Evolutionary conservation across 2,329 filamentous ascomycete species (phyloP), one percentile per base, ranked within the genome.

Genomic region (Paracamarosporium sp.): DNA sequence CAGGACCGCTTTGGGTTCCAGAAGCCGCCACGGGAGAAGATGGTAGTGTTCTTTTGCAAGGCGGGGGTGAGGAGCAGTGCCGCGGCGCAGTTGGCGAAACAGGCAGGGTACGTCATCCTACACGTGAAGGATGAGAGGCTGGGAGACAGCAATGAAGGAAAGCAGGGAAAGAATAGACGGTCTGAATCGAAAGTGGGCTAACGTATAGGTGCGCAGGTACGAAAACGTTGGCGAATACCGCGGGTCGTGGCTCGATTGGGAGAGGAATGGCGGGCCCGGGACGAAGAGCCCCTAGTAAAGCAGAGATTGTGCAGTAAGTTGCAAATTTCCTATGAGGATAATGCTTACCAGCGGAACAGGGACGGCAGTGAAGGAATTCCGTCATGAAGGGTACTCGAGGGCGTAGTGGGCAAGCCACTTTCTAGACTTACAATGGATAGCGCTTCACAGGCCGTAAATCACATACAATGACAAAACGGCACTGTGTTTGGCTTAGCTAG

Each of bases 241-340:
- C 2, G 91, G 90, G 1, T 91, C 88, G 72, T 93, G 89, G 89
- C 62, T 91, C 63, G 94, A 98, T 73, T 98, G 95, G 95, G 83
- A 83, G 62, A 85, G 79, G 70, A 88, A 86, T 58, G 89, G 90
- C 0, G 94, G 93, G 0, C 80, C 83, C 43, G 64, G 65, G 30
- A 72, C 66, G 15, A 71, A 65, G 36, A 59, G 52, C 8, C 67
- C 67, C 4, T 57, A 61, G 60, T 11, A 56, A 50, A 2, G 57
- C 56, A 25, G 54, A 60, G 5, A 56, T 57, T 4, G 66, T 64
- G 55, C 50, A 54, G 50, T 55, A 50, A 48, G 53, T 24, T 1
- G 15, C 15, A 38, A n/a, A n/a, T n/a, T n/a, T n/a, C n/a, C n/a
- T n/a, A n/a, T n/a, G n/a, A n/a, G n/a, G n/a, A n/a, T n/a, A n/a